Base-by-base conservation (phyloP, 106 monocot species). In the Alisma plantagoaquatica region DNA sequence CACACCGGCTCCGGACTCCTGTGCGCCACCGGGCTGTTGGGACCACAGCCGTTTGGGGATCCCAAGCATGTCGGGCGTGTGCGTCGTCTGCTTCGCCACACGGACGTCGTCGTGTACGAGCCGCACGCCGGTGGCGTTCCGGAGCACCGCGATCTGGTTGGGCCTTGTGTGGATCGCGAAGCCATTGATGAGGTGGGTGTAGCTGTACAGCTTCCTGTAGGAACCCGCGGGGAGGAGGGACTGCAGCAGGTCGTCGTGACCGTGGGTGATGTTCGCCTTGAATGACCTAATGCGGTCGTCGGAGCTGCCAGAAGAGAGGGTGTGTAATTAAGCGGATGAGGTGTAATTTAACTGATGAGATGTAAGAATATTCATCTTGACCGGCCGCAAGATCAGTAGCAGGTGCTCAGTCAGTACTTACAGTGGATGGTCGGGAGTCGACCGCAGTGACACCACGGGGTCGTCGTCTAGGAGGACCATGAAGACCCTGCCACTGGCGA, bases 11-110 rank as follows among this genome's bases (percentile, higher is more conserved):
- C 84, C 89, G 8, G 89, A 41, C 0, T 35, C 42, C 46, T 76
- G 70, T 6, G 70, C 56, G 2, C 84, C 84, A 8, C 89, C 89
- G 12, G 77, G 57, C 17, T 31, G 23, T n/a, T n/a, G n/a, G 1
- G 80, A 79, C 89, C 89, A 90, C 17, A 68, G 83, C 23, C 48
- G 64, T 5, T 41, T 5, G 16, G 79, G 31, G 7, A 87, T 43
- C 5, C 79, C 83, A 17, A 84, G 35, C 25, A 71, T 83, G 2
- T 80, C 70, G 17, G 89, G 89, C 0, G 89, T 80, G 58, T 90
- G 67, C 1, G 77, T 84, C 16, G 83, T 90, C 68, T 75, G 51
- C 55, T 72, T 82, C 46, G 19, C 23, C 69, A 87, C 59, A 57
- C 75, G 81, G 11, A 75, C 46, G 24, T 87, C 87, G 59, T 82